A percentile compares a stretch with the other conserved stretches of the same genome.
Conservation (phyloP, 2,329 filamentous ascomycete species). For the Alternaria rosae region DNA sequence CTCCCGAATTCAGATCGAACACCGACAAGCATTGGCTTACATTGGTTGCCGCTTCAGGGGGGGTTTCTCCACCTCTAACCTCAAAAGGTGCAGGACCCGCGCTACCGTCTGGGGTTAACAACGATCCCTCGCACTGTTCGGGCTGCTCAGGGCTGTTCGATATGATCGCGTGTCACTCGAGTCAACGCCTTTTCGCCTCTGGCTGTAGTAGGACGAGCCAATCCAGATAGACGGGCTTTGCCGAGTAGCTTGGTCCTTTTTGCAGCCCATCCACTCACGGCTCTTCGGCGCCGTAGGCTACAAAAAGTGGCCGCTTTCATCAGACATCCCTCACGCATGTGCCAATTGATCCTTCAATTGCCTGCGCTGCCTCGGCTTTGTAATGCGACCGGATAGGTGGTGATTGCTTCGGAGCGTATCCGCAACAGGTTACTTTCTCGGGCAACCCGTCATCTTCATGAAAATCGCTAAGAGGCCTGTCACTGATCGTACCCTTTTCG, state of each 20-base stretch:
- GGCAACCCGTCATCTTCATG: slow-evolving; percentile 25
- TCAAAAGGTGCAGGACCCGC: slow-evolving; percentile 1
- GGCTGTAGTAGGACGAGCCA: slow-evolving; percentile 10
- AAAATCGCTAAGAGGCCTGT: slow-evolving; percentile 22
- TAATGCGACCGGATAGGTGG: slow-evolving; percentile 27
- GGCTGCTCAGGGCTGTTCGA: slow-evolving; percentile 12
- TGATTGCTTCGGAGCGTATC: slow-evolving; percentile 43
- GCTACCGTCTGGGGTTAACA: slow-evolving; percentile 12
- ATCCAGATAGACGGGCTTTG: slow-evolving; percentile 13
- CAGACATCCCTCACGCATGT: slow-evolving; percentile 24
- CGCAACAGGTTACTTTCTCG: slow-evolving; percentile 32
- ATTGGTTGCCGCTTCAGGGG: slow-evolving; percentile 24
- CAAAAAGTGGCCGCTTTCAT: not conserved
- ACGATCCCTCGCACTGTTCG: slow-evolving; percentile 11
- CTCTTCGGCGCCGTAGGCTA: slow-evolving; percentile 11
- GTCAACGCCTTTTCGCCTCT: slow-evolving; percentile 9
- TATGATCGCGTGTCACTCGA: slow-evolving; percentile 10
- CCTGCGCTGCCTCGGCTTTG: slow-evolving; percentile 29
- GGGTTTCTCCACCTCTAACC: slow-evolving; percentile 15
- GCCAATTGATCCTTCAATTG: slow-evolving; percentile 21
- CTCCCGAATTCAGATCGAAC: slow-evolving; percentile 20
- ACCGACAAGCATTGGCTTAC: slow-evolving; percentile 18
- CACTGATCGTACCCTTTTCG: slow-evolving; percentile 36
- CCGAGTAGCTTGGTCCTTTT: slow-evolving; percentile 11
- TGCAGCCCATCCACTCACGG: slow-evolving; percentile 20